phyloP scores from a whole-genome alignment of 495 filamentous ascomycete genomes.

The Aspergillus asperescens region DNA sequence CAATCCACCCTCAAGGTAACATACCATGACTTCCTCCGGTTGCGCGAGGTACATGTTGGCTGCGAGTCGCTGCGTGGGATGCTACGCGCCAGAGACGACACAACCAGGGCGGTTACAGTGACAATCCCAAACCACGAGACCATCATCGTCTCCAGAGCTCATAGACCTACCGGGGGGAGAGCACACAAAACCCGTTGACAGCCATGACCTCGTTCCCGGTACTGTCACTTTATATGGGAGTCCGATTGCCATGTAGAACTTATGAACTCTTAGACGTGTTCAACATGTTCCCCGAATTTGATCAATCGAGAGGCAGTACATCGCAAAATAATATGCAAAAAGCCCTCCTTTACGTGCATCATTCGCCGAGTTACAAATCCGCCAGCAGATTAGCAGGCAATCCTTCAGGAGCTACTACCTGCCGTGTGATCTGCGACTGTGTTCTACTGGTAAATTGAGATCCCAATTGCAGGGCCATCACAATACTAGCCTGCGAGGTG shows the following conservation, averaged over 20 bases:
- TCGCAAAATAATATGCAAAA: no score
- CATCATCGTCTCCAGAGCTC: background rate
- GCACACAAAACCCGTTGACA: no score
- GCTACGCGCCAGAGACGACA: background rate
- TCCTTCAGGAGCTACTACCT: background rate
- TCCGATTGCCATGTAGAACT: background rate
- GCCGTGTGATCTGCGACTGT: background rate
- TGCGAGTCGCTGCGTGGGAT: no score
- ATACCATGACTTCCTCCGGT: constrained; percentile 4
- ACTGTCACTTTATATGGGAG: background rate
- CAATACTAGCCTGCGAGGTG: no score
- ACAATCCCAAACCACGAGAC: background rate
- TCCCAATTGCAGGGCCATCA: background rate
- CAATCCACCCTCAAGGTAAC: background rate
- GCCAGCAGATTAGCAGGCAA: background rate
- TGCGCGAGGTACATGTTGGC: background rate
- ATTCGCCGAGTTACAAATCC: background rate
- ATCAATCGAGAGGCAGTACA: no score
- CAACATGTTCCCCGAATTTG: background rate
- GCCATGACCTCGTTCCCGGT: background rate
- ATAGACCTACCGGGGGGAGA: background rate
- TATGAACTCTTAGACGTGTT: background rate
- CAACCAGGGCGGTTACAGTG: background rate
- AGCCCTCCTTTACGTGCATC: background rate
- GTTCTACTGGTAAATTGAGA: background rate